Percentiles rank a stretch among this genome's conserved stretches.
Conservation (phyloP, 2,329 filamentous ascomycete species). For the Colletotrichum sp. region DNA sequence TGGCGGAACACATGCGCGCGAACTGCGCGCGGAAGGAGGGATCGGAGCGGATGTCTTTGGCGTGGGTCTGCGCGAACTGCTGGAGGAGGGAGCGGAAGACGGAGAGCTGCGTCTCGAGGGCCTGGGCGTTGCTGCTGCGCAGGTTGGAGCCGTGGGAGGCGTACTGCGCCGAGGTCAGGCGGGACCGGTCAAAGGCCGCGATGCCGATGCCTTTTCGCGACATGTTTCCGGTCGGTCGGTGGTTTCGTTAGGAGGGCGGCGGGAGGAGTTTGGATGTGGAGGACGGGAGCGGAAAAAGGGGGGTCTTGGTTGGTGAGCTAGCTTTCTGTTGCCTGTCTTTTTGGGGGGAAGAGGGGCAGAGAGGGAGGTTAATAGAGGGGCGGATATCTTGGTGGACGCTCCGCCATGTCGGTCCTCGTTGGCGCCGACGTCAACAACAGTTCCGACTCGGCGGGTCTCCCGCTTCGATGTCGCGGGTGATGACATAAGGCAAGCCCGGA, state of each 20-base stretch:
- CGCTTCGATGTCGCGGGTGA: neutral
- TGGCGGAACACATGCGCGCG: slow-evolving; percentile 96
- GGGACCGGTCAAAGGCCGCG: slow-evolving; percentile 85
- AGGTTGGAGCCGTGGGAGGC: slow-evolving; percentile 87
- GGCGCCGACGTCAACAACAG: neutral
- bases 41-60: slow-evolving; percentile 93
- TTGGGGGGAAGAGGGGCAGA: neutral
- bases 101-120: slow-evolving; percentile 89
- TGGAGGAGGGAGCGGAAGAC: slow-evolving; percentile 96
- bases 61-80: slow-evolving; percentile 94
- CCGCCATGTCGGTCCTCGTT: neutral
- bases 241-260: neutral
- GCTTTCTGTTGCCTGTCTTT: neutral
- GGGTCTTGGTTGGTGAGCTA: neutral
- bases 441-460: neutral
- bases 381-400: neutral
- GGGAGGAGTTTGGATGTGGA: neutral
- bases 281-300: neutral
- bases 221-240: slow-evolving; percentile 43
- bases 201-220: slow-evolving; percentile 87
- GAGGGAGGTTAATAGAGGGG: slow-evolving; percentile 2
- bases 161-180: slow-evolving; percentile 86
- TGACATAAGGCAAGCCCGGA: slow-evolving; percentile 9
- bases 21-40: slow-evolving; percentile 96
- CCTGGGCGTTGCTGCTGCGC: slow-evolving; percentile 82